phyloP scores from a whole-genome alignment of 2,329 filamentous ascomycete species.

The Cordyceps farinosa region DNA sequence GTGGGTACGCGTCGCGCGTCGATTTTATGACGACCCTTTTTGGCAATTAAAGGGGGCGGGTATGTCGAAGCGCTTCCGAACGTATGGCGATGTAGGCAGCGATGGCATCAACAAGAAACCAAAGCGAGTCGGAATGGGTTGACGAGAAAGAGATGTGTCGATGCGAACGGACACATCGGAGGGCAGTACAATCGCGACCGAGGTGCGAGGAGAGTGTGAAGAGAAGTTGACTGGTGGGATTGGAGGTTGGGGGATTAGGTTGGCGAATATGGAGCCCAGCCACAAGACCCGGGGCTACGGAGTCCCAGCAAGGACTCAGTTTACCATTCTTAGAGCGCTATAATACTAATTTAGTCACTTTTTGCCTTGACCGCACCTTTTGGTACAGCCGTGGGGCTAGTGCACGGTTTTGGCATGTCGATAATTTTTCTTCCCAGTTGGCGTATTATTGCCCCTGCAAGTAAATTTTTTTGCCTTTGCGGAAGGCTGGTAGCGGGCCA shows the following conservation, averaged over 20 bases:
- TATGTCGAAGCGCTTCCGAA: background rate
- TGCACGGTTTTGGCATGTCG: too few species aligned
- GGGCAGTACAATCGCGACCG: slow-evolving; percentile 14
- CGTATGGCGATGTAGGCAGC: slow-evolving; percentile 11
- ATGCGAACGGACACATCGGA: slow-evolving; percentile 34
- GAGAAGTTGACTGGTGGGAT: slow-evolving; percentile 5
- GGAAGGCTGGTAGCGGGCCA: background rate
- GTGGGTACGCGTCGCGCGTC: slow-evolving; percentile 20
- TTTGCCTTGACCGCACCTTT: slow-evolving; percentile 1
- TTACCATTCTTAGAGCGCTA: too few species aligned
- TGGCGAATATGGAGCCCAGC: slow-evolving; percentile 13
- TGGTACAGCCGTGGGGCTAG: background rate
- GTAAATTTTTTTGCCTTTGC: background rate
- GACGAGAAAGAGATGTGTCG: slow-evolving; percentile 24
- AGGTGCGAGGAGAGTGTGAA: slow-evolving; percentile 13
- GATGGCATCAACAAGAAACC: slow-evolving; percentile 29
- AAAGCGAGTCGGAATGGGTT: slow-evolving; percentile 19
- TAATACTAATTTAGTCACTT: background rate
- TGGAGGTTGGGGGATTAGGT: slow-evolving; percentile 16
- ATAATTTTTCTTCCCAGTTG: slow-evolving; percentile 30
- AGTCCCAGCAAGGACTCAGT: background rate
- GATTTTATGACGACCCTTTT: slow-evolving; percentile 14
- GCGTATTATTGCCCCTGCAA: background rate
- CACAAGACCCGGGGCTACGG: slow-evolving; percentile 1
- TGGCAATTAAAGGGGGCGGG: slow-evolving; percentile 14